Evolutionary conservation across 2,329 filamentous ascomycete genomes (phyloP), one percentile per base, ranked within the genome.

Genomic region (Sarocladiaceae sp.): DNA sequence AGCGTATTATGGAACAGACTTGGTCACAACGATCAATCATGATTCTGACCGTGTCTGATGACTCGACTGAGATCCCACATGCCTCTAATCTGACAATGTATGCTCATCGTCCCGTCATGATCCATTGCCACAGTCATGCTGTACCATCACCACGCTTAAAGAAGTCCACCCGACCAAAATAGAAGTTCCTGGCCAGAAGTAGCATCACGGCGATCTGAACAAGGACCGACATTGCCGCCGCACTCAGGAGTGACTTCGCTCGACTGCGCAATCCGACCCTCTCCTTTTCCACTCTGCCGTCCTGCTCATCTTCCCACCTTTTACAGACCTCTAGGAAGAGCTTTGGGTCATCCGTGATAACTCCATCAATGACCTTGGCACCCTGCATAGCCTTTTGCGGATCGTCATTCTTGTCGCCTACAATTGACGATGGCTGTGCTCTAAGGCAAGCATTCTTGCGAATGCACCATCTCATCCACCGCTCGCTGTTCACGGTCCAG

Each of bases 401-500:
- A 42, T 20, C 47, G 37, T 15, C 23, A 26, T 22, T 20, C 23
- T 60, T 60, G 37, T 79, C 71, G 11, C 52, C 56, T 17, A 60
- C 54, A 13, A 12, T 22, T 8, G 23, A 10, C 18, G 15, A 4
- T 17, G 5, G 7, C 4, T 20, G n/a, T n/a, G n/a, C n/a, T n/a
- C n/a, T n/a, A n/a, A n/a, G 28, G 5, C 44, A 8, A 13, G 55
- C 42, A 47, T 69, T 67, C 55, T 63, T 62, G 3, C 60, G 58
- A 29, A 96, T 82, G 57, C 83, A 79, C 90, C 90, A 96, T 60
- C 83, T 79, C 92, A 97, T 97, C 69, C 83, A 80, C 48, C 77
- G 74, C 56, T 82, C 79, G 13, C 87, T 79, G 64, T 97, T 96
- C 49, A 96, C 88, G 0, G 92, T 97, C 93, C 93, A 97, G 0